These are phyloP conservation scores for Trypanosoma mega DNA, from an alignment of 208 protist genomes.

Conservation along the genomic window DNA sequence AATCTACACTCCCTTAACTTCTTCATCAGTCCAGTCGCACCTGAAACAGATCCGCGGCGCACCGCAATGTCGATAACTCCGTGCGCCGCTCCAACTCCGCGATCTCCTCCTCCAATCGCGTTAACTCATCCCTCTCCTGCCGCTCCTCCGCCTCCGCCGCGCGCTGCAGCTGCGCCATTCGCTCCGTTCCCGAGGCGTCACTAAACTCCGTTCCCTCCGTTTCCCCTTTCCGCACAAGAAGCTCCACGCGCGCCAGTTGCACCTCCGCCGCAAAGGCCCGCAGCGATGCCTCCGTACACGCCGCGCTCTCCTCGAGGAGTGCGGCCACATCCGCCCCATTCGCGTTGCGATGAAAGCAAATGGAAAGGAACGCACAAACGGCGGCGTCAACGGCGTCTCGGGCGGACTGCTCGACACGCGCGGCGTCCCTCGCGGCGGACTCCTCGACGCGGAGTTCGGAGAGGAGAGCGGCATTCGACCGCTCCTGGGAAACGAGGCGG, in stretches of 20 bases:
- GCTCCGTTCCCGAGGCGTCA: background rate
- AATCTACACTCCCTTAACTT: background rate
- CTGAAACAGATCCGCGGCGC: conserved; percentile 24
- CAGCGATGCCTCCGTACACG: background rate
- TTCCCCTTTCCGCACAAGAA: background rate
- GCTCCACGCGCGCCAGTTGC: background rate
- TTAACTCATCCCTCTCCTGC: conserved; percentile 15
- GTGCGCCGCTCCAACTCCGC: conserved; percentile 23
- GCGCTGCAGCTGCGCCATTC: background rate
- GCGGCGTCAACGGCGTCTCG: background rate
- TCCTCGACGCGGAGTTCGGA: background rate
- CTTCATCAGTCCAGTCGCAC: conserved; percentile 5
- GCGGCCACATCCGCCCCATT: background rate
- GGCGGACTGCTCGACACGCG: background rate
- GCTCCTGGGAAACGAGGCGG: conserved; percentile 16
- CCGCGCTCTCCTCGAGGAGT: background rate
- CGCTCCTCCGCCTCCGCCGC: background rate
- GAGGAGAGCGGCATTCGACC: conserved; percentile 12
- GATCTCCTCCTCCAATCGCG: conserved; percentile 19
- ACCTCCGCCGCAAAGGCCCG: conserved; percentile 9
- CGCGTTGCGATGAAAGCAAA: conserved; percentile 10
- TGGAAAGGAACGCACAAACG: conserved; percentile 7
- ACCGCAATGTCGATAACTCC: conserved; percentile 17
- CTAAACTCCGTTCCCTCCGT: background rate
- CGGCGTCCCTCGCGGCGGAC: background rate